Evolutionary conservation across 345 rosid species (phyloP).

Genomic region (Citrus inodora): DNA sequence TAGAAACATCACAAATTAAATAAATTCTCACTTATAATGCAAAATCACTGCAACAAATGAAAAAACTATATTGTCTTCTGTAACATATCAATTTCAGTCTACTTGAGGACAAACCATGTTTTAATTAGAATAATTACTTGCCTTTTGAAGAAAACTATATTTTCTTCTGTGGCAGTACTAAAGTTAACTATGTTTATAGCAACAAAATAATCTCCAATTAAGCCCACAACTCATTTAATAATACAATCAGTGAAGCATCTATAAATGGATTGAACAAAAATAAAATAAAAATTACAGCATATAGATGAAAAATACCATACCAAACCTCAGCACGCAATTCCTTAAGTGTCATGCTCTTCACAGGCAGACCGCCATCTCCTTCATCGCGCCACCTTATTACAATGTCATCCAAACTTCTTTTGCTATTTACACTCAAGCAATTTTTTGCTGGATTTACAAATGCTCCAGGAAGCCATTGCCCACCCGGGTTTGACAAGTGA

Average conservation of each 20-base stretch:
- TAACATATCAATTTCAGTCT: background rate
- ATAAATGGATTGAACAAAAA: background rate
- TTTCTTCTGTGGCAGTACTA: background rate
- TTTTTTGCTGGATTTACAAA: constrained; percentile 67
- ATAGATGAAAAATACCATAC: constrained; percentile 44
- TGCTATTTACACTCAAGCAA: constrained; percentile 50
- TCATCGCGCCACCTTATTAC: constrained; percentile 82
- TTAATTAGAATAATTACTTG: background rate
- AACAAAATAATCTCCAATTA: background rate
- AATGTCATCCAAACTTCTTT: constrained; percentile 54
- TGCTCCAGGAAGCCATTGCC: constrained; percentile 94
- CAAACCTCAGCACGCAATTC: constrained; percentile 78
- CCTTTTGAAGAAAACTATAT: background rate
- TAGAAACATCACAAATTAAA: constrained; percentile 11
- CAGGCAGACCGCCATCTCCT: constrained; percentile 70
- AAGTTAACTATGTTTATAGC: background rate
- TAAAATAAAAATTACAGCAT: background rate
- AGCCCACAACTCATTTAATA: background rate
- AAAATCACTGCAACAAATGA: background rate
- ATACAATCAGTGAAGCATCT: background rate
- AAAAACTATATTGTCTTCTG: background rate
- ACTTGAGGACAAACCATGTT: background rate
- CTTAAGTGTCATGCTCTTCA: constrained; percentile 61
- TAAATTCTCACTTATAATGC: background rate
- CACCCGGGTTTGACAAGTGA: constrained; percentile 51